A percentile compares a stretch with the other conserved stretches of the same genome.
Evolutionary conservation across 192 early-diverging fungal species (phyloP).

Genomic region (Rhizophagus clarus): DNA sequence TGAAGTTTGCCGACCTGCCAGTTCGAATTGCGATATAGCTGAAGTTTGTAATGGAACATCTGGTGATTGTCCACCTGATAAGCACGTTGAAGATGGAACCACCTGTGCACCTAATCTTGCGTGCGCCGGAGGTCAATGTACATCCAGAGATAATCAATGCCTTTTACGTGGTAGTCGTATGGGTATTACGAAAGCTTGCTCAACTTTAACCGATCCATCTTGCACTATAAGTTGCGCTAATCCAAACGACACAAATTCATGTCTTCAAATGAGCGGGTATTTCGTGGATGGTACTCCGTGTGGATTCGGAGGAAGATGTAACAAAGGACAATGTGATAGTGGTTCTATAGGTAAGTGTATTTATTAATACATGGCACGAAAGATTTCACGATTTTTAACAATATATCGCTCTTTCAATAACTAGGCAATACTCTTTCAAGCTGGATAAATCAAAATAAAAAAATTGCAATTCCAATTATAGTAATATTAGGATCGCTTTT

Average conservation of each 20-base stretch:
- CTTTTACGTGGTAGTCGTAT: conserved; percentile 53
- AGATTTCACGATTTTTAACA: conserved; percentile 14
- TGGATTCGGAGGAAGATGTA: conserved; percentile 66
- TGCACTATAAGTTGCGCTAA: conserved; percentile 69
- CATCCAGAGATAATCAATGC: conserved; percentile 72
- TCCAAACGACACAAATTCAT: conserved; percentile 46
- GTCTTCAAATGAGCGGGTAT: conserved; percentile 59
- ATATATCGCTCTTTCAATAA: conserved; percentile 22
- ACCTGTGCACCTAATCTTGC: conserved; percentile 61
- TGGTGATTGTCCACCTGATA: conserved; percentile 71
- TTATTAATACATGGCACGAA: neutral
- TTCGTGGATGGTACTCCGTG: conserved; percentile 75
- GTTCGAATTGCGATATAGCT: conserved; percentile 78
- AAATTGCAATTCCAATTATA: conserved; percentile 49
- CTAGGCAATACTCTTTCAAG: conserved; percentile 33
- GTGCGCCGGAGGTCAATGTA: conserved; percentile 76
- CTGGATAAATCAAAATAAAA: conserved; percentile 51
- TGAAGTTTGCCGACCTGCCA: conserved; percentile 70
- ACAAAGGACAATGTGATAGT: conserved; percentile 51
- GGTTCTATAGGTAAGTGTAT: conserved; percentile 38
- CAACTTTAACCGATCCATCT: conserved; percentile 47
- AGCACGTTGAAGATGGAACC: conserved; percentile 64
- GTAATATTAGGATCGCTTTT: conserved; percentile 43
- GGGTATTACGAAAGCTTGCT: conserved; percentile 58
- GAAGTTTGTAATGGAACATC: conserved; percentile 78